Conservation (phyloP, 2,329 filamentous ascomycete genomes). For the Penicillium rolfsii region DNA sequence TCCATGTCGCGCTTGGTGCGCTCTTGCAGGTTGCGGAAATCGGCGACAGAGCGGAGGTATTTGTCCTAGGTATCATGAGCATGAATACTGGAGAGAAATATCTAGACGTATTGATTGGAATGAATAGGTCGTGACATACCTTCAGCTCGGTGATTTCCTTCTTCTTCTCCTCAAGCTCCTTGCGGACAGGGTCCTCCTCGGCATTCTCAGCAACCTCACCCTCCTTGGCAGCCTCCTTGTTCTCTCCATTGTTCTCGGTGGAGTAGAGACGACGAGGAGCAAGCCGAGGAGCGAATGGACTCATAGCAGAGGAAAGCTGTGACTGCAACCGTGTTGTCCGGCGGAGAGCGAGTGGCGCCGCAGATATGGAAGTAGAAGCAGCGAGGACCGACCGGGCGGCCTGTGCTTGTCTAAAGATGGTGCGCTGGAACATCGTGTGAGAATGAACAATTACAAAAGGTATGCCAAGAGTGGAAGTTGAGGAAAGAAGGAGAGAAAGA, state of each 20-base stretch:
- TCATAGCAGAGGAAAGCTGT: slow-evolving; percentile 33
- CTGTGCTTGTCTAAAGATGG: slow-evolving; percentile 48
- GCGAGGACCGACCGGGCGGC: slow-evolving; percentile 40
- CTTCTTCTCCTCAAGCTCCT: slow-evolving; percentile 72
- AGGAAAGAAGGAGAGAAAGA: slow-evolving; percentile 5
- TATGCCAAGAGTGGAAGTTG: slow-evolving; percentile 5
- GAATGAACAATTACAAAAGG: slow-evolving; percentile 9
- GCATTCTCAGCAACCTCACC: slow-evolving; percentile 50
- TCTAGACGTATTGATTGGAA: neutral
- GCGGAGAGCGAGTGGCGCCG: slow-evolving; percentile 38
- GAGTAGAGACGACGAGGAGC: slow-evolving; percentile 48
- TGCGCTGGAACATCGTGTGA: slow-evolving; percentile 48
- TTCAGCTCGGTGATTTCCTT: slow-evolving; percentile 80
- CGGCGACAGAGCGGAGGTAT: slow-evolving; percentile 89
- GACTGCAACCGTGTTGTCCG: slow-evolving; percentile 41
- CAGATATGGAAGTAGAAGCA: slow-evolving; percentile 36
- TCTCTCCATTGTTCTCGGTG: slow-evolving; percentile 44
- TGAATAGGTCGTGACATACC: slow-evolving; percentile 55
- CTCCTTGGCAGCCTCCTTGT: slow-evolving; percentile 39
- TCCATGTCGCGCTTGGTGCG: slow-evolving; percentile 90
- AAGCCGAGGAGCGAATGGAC: slow-evolving; percentile 39
- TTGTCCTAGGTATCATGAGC: slow-evolving; percentile 69
- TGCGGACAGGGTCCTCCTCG: slow-evolving; percentile 58
- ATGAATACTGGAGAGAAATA: neutral
- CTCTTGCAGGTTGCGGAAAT: slow-evolving; percentile 97